Evolutionary conservation across 257 asterid genomes (phyloP), one percentile per base, ranked within the genome.

Genomic region (Solanum sejunctum): DNA sequence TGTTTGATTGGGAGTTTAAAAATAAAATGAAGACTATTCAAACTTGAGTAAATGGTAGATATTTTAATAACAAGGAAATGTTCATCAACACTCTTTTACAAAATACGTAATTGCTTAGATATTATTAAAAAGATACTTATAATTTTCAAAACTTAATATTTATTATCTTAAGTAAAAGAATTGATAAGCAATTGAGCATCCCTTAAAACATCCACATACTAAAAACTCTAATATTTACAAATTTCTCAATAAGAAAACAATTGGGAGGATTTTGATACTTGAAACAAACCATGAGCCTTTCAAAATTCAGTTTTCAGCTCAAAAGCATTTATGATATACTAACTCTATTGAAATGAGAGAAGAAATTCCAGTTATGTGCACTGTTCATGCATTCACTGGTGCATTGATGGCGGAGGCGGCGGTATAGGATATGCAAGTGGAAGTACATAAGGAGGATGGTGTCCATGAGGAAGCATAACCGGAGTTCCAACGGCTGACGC

Each of bases 401-500:
- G 94, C 92, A 88, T 92, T 9, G 89, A 13, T 2, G 86, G 83
- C n/a, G 84, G 84, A 3, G 93, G 93, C 0, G 97, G 92, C 0
- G 95, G 93, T 93, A 94, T 90, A 0, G 94, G 97, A 63, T 93
- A 92, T 55, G 95, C 93, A 45, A 92, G 86, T 0, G 98, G 97
- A 82, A 93, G 89, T 77, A 90, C 93, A 81, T 93, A 94, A 23
- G 94, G 94, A 8, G 89, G 89, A 43, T 90, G 82, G 72, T 92
- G 94, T 4, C 92, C 92, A 0, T 93, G 98, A 26, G 98, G 89
- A n/a, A 95, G 92, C 96, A 94, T 93, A 13, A 93, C 94, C 0
- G 98, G 98, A 26, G 98, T 95, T 6, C 98, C 98, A 1, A 95
- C 94, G 12, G 98, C 98, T 0, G 98, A 92, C 5, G 92, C 94